These are phyloP conservation scores for Phaffia tasmanica DNA, from an alignment of 768 basidiomycete genomes.

Conservation along the genomic window DNA sequence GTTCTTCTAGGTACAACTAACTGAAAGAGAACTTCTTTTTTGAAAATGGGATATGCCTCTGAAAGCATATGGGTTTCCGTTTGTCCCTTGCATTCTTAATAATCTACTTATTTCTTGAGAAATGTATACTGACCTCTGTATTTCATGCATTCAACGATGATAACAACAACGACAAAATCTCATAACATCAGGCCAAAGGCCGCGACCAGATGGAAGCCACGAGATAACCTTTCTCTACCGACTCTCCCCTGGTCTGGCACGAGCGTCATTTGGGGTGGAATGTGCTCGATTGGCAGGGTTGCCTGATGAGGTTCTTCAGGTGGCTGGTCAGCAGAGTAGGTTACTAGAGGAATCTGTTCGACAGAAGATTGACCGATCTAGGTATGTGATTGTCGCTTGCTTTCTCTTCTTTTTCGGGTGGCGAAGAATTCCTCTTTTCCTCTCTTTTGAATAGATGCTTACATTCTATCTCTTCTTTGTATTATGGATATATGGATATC, in stretches of 20 bases:
- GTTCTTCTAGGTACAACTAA: too few species aligned
- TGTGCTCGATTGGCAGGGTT: slow-evolving; percentile 79
- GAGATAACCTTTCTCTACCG: slow-evolving; percentile 81
- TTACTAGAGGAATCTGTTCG: not conserved
- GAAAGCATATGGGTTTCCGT: slow-evolving; percentile 64
- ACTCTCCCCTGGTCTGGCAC: slow-evolving; percentile 54
- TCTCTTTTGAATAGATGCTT: not conserved
- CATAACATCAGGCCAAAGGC: not conserved
- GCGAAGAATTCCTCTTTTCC: not conserved
- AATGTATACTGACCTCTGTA: not conserved
- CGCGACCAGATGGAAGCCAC: slow-evolving; percentile 49
- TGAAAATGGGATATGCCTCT: slow-evolving; percentile 53
- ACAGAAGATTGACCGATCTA: not conserved
- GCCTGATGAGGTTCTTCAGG: slow-evolving; percentile 54
- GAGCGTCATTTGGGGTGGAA: slow-evolving; percentile 81
- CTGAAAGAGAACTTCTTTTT: slow-evolving; percentile 49
- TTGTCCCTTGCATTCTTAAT: not conserved
- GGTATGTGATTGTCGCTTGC: not conserved
- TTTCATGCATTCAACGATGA: slow-evolving; percentile 4
- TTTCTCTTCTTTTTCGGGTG: not conserved
- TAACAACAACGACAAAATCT: not conserved
- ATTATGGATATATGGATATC: too few species aligned
- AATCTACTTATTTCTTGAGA: not conserved
- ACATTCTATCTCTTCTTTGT: not conserved
- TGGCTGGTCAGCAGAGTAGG: slow-evolving; percentile 41